Percentiles rank a stretch among this genome's conserved stretches.
These are phyloP conservation scores for Axilococcus clingmanii DNA, from an alignment of 139 green algal genomes.

Conservation along the genomic window DNA sequence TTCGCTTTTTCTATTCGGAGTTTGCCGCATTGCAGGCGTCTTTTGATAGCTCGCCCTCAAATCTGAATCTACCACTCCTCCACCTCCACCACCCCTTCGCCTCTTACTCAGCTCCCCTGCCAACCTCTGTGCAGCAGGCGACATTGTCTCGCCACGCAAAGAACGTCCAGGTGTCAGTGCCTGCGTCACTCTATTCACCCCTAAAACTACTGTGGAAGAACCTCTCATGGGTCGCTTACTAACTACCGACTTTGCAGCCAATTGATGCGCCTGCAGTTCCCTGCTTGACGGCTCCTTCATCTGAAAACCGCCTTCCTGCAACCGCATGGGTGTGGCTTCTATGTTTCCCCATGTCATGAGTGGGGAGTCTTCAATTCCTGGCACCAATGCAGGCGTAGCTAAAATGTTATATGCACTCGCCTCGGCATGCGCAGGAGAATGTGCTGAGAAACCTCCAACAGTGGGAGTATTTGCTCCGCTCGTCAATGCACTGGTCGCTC, in stretches of 20 bases:
- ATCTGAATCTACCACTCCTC: too few species aligned
- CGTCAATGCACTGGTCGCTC: neutral
- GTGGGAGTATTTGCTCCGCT: neutral
- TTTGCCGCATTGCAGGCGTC: neutral
- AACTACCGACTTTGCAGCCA: slow-evolving; percentile 5
- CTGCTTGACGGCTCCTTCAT: slow-evolving; percentile 7
- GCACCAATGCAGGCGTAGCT: slow-evolving; percentile 37
- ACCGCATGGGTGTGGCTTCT: slow-evolving; percentile 58
- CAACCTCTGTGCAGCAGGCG: slow-evolving; percentile 12
- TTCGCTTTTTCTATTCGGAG: neutral
- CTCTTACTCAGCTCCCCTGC: slow-evolving; percentile 6
- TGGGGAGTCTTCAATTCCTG: slow-evolving; percentile 41
- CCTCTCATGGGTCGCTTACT: too few species aligned
- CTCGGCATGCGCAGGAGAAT: neutral
- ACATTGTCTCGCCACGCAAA: slow-evolving; percentile 12
- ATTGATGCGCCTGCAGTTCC: slow-evolving; percentile 8
- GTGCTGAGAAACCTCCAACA: slow-evolving; percentile 4
- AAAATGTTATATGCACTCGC: slow-evolving; percentile 23
- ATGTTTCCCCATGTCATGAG: slow-evolving; percentile 87
- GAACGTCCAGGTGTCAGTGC: neutral
- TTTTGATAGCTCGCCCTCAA: too few species aligned
- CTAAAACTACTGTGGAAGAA: too few species aligned
- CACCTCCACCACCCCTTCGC: neutral
- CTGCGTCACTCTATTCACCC: neutral
- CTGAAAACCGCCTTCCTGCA: slow-evolving; percentile 26